Conservation (phyloP, 768 basidiomycete genomes). For the Piloderma croceum region DNA sequence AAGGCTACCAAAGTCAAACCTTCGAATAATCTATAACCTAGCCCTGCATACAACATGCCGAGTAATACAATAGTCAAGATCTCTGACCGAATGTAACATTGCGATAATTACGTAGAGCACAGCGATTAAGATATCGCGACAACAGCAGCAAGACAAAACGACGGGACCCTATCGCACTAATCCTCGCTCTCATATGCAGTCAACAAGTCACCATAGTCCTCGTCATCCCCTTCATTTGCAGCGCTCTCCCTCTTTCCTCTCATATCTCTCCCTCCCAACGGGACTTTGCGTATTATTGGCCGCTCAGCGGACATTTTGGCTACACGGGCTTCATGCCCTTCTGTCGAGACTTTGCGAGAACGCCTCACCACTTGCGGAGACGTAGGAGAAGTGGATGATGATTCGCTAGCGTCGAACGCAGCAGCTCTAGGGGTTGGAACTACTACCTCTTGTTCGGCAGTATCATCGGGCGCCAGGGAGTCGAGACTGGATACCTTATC, state of each 20-base stretch:
- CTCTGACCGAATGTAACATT: background rate
- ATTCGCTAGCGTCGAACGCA: slow-evolving; percentile 37
- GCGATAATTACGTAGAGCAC: background rate
- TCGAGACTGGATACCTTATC: slow-evolving; percentile 42
- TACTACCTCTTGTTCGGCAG: slow-evolving; percentile 42
- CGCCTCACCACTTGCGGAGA: slow-evolving; percentile 28
- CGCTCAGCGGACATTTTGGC: slow-evolving; percentile 44
- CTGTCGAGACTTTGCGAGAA: slow-evolving; percentile 29
- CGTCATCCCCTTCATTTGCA: slow-evolving; percentile 74
- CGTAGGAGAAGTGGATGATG: slow-evolving; percentile 29
- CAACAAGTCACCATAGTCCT: slow-evolving; percentile 67
- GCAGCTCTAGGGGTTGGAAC: slow-evolving; percentile 53
- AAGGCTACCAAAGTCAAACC: too few species aligned
- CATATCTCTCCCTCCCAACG: slow-evolving; percentile 36
- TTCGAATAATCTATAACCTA: too few species aligned
- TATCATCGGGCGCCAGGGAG: slow-evolving; percentile 48
- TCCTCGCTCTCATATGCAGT: slow-evolving; percentile 59
- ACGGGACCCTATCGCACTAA: background rate
- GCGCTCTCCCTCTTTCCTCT: slow-evolving; percentile 50
- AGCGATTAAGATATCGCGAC: background rate
- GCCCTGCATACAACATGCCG: too few species aligned
- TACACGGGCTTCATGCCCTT: slow-evolving; percentile 29
- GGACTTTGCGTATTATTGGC: slow-evolving; percentile 37
- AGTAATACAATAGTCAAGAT: background rate
- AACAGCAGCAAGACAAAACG: background rate